Percentiles rank a stretch among this genome's conserved stretches.
Conservation (phyloP, 2,329 filamentous ascomycete species). For the Diaporthe helianthi region DNA sequence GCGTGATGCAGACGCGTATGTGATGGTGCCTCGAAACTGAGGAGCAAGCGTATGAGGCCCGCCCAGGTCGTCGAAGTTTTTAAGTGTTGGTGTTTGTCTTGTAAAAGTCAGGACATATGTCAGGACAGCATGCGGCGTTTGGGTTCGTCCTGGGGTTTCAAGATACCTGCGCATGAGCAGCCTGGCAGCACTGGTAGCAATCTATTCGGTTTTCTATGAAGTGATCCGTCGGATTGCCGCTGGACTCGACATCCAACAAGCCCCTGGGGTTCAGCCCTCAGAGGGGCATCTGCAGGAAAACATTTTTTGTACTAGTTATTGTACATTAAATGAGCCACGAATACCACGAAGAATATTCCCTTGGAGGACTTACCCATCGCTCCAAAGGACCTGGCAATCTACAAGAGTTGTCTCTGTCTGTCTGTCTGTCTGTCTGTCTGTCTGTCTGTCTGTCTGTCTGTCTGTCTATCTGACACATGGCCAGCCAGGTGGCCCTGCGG, state of each 20-base stretch:
- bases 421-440: neutral
- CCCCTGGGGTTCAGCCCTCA: neutral
- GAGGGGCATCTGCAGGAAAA: neutral
- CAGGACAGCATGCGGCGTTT: constrained; percentile 24
- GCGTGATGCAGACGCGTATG: constrained; percentile 5
- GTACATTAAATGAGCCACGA: constrained; percentile 28
- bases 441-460: neutral
- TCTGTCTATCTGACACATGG: too few species aligned
- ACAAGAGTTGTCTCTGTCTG: neutral
- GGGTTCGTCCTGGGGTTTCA: constrained; percentile 1
- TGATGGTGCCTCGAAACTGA: neutral
- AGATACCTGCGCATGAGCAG: constrained; percentile 27
- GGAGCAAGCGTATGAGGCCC: neutral
- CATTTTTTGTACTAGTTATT: neutral
- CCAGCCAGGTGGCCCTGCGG: too few species aligned
- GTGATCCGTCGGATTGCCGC: neutral
- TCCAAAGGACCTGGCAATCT: neutral
- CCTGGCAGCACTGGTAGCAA: constrained; percentile 12
- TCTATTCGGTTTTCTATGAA: constrained; percentile 1
- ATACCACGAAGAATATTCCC: neutral
- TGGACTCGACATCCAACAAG: neutral
- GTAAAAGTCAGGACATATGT: constrained; percentile 15
- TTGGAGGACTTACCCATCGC: neutral
- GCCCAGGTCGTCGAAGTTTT: neutral
- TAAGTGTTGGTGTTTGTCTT: neutral